Conservation (phyloP, 2,329 filamentous ascomycete genomes). For the Pseudodiploospora longispora region DNA sequence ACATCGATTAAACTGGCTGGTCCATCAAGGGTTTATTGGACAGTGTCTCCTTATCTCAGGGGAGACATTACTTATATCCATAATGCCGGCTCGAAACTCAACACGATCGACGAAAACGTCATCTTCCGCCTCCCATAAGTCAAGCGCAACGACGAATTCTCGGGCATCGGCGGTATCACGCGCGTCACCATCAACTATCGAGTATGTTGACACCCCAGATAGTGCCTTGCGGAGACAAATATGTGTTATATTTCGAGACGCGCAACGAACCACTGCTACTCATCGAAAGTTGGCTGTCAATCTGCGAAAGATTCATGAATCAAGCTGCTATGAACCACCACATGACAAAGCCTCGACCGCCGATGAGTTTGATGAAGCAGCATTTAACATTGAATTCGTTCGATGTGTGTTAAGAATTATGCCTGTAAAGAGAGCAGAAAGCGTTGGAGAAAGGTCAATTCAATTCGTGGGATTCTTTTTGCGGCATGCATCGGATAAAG, state of each 20-base stretch:
- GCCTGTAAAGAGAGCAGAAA: constrained; percentile 85
- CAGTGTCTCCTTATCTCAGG: too few relatives aligned
- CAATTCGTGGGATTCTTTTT: constrained; percentile 85
- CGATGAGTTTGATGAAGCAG: constrained; percentile 69
- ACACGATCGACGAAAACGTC: constrained; percentile 39
- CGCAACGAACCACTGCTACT: constrained; percentile 80
- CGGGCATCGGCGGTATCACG: constrained; percentile 40
- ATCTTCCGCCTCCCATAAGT: constrained; percentile 31
- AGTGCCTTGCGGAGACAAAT: constrained; percentile 67
- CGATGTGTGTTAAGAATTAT: constrained; percentile 76
- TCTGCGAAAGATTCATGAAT: constrained; percentile 83
- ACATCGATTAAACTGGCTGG: not conserved
- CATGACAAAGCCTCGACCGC: constrained; percentile 42
- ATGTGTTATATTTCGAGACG: constrained; percentile 66
- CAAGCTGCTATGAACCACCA: constrained; percentile 61
- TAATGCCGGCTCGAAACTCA: constrained; percentile 44
- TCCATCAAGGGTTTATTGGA: too few relatives aligned
- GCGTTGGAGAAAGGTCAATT: constrained; percentile 75
- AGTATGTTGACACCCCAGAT: constrained; percentile 66
- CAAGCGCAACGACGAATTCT: constrained; percentile 29
- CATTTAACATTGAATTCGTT: constrained; percentile 81
- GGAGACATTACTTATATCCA: too few relatives aligned
- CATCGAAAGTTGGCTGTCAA: constrained; percentile 85
- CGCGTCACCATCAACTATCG: constrained; percentile 51
- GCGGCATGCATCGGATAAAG: constrained; percentile 61